Evolutionary conservation across 75 land plant genomes (phyloP).

Genomic region (Chamaecyparis obtusa): DNA sequence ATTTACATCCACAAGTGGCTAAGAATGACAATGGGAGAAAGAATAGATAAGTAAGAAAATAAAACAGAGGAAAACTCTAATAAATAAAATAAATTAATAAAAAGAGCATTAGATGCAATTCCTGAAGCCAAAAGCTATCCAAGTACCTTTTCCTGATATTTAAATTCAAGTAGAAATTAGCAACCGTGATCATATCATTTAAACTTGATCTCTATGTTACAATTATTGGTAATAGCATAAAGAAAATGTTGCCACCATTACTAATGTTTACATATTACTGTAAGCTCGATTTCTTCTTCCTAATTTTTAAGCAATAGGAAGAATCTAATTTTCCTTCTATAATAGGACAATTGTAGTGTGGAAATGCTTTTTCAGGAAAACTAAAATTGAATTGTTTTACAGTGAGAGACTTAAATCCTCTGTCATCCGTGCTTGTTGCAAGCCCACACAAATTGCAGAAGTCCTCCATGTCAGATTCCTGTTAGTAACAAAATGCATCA

Average conservation of each 20-base stretch:
- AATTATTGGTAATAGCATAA: not conserved
- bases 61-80: not conserved
- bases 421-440: slow-evolving; percentile 42
- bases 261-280: not conserved
- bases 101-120: no score
- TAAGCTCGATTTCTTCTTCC: not conserved
- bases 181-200: not conserved
- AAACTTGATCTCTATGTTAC: not conserved
- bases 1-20: not conserved
- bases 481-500: slow-evolving; percentile 2
- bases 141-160: not conserved
- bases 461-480: slow-evolving; percentile 69
- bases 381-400: slow-evolving; percentile 55
- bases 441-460: slow-evolving; percentile 66
- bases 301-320: slow-evolving; percentile 4
- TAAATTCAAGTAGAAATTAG: not conserved
- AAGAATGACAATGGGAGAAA: not conserved
- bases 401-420: slow-evolving; percentile 34
- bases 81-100: no score
- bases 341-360: not conserved
- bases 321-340: slow-evolving; percentile 9
- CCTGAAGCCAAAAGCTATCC: no score
- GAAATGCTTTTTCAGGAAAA: slow-evolving; percentile 27
- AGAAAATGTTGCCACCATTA: not conserved
- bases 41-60: not conserved